These are phyloP conservation scores for Phylloporus sp. DNA, from an alignment of 768 basidiomycete genomes.

Conservation along the genomic window DNA sequence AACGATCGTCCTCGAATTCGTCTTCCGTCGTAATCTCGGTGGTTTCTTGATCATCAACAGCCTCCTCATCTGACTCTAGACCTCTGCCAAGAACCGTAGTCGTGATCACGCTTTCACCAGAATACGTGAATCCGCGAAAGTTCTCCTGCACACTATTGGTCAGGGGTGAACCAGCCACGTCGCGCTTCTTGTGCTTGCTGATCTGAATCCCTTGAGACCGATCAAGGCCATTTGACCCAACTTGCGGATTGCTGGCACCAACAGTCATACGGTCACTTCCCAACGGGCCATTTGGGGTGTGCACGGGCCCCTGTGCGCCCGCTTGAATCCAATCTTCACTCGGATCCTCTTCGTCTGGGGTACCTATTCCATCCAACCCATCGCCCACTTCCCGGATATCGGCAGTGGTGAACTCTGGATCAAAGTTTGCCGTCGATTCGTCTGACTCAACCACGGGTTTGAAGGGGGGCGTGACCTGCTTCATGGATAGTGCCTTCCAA, in stretches of 20 bases:
- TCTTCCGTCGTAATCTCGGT: slow-evolving; percentile 63
- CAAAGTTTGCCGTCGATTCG: slow-evolving; percentile 97
- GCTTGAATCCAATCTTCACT: slow-evolving; percentile 53
- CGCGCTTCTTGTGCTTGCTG: slow-evolving; percentile 43
- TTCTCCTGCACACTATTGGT: slow-evolving; percentile 95
- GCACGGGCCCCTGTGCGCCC: slow-evolving; percentile 33
- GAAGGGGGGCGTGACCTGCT: slow-evolving; percentile 95
- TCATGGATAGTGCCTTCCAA: slow-evolving; percentile 81
- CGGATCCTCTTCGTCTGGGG: slow-evolving; percentile 59
- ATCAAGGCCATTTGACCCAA: slow-evolving; percentile 17
- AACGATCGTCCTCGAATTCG: slow-evolving; percentile 64
- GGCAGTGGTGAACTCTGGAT: slow-evolving; percentile 95
- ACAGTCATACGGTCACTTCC: slow-evolving; percentile 49
- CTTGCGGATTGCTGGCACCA: slow-evolving; percentile 7
- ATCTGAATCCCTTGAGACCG: slow-evolving; percentile 47
- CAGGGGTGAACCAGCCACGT: slow-evolving; percentile 58
- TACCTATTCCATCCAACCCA: slow-evolving; percentile 42
- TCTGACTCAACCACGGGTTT: slow-evolving; percentile 97
- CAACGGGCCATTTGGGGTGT: slow-evolving; percentile 75
- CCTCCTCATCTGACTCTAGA: slow-evolving; percentile 33
- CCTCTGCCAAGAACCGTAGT: slow-evolving; percentile 36
- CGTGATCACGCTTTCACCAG: slow-evolving; percentile 61
- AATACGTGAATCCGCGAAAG: slow-evolving; percentile 91
- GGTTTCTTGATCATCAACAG: slow-evolving; percentile 49
- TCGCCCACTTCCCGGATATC: slow-evolving; percentile 73